Base-by-base conservation (phyloP, 75 land plant species). In the Isoetes taiwanensis region DNA sequence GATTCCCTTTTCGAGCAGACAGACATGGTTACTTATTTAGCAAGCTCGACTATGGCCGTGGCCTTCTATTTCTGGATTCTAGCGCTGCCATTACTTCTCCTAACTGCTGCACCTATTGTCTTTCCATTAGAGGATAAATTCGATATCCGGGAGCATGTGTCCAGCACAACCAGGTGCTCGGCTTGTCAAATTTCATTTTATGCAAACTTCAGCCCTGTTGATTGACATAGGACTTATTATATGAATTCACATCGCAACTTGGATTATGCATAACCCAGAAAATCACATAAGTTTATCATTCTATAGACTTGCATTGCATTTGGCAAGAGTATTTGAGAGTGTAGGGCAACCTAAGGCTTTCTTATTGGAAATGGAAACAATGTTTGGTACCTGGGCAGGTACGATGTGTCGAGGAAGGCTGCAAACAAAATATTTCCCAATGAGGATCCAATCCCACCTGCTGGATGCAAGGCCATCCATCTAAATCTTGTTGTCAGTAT, bases 401-500 rank as follows among this genome's bases (percentile, higher is more conserved):
- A 67, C 56, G 72, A 46, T 14, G 71, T 35, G 30, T 50, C 40
- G 21, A 43, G 46, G 27, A 40, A 40, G n/a, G n/a, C n/a, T n/a
- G n/a, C n/a, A 24, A 30, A 32, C 43, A 30, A 38, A 21, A 4
- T 10, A 26, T 41, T 53, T 1, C 20, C n/a, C 33, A 41, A 52
- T 32, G 58, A 52, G 50, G 32, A 28, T 21, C 52, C 16, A 30
- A 34, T 10, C n/a, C 11, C 58, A 28, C 71, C 71, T 30, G 33
- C 32, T 10, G 67, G 58, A 25, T 68, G 71, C 25, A 41, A 53
- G 17, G 66, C 71, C 16, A 41, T 68, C 14, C 71, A 68, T 20
- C 21, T 68, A 21, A 68, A 68, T 24, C 66, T 68, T 32, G 71
- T 68, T 65, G 71, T 68, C 20, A 46, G 70, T 38, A 14, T 3